Conservation (phyloP, 306 rosid species). For the Ammopiptanthus mongolicus region DNA sequence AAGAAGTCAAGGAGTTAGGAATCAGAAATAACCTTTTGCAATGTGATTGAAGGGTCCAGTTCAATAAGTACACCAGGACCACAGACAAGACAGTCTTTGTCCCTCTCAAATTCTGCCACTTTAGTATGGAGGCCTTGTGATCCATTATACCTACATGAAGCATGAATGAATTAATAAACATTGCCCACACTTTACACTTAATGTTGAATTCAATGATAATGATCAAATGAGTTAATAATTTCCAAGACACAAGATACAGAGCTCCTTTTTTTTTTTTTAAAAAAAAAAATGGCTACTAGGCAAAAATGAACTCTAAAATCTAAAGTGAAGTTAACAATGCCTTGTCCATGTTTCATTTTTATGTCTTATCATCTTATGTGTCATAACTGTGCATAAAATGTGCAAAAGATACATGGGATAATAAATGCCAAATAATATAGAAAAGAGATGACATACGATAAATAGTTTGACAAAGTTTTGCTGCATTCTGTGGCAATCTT, state of each 20-base stretch:
- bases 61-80: slow-evolving; percentile 70
- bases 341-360: background rate
- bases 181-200: background rate
- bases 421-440: background rate
- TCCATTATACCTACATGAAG: slow-evolving; percentile 58
- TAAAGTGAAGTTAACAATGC: background rate
- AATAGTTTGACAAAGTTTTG: slow-evolving; percentile 57
- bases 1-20: background rate
- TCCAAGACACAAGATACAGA: background rate
- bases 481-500: slow-evolving; percentile 66
- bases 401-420: background rate
- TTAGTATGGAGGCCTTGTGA: slow-evolving; percentile 66
- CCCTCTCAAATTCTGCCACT: slow-evolving; percentile 69
- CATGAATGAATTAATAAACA: slow-evolving; percentile 9
- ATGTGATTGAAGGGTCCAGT: slow-evolving; percentile 57
- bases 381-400: background rate
- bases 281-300: background rate
- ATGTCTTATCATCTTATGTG: background rate
- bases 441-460: slow-evolving; percentile 39
- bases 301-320: background rate
- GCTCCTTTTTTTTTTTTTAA: background rate
- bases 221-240: background rate
- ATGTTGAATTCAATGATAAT: background rate
- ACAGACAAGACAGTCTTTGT: slow-evolving; percentile 68
- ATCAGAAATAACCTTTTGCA: slow-evolving; percentile 47